Evolutionary conservation across 1,284 basidiomycete genomes (phyloP).

Genomic region (Fistulina hepatica): DNA sequence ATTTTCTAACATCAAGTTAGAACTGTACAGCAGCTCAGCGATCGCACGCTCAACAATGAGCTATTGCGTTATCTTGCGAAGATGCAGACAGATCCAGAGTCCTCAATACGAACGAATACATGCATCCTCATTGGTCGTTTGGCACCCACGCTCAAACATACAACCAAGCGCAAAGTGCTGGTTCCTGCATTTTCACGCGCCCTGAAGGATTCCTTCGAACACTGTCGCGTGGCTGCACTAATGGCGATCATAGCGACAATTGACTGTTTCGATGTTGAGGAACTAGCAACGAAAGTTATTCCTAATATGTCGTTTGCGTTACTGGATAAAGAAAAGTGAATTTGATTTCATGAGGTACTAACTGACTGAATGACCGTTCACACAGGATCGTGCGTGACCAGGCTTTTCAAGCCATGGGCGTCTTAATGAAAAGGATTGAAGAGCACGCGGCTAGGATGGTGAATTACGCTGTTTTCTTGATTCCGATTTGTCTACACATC

Average conservation of each 20-base stretch:
- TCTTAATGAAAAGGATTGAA: slow-evolving; percentile 81
- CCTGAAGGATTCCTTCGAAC: slow-evolving; percentile 86
- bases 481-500: slow-evolving; percentile 35
- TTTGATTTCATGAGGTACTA: slow-evolving; percentile 6
- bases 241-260: slow-evolving; percentile 95
- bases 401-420: slow-evolving; percentile 82
- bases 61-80: slow-evolving; percentile 87
- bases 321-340: slow-evolving; percentile 85
- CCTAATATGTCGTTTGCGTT: slow-evolving; percentile 73
- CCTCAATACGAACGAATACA: slow-evolving; percentile 95
- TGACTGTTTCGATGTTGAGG: slow-evolving; percentile 83
- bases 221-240: slow-evolving; percentile 87
- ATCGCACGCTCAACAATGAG: slow-evolving; percentile 95
- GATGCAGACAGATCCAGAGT: slow-evolving; percentile 85
- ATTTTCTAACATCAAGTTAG: background rate
- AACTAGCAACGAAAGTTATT: slow-evolving; percentile 83
- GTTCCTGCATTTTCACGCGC: slow-evolving; percentile 91
- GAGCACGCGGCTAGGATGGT: slow-evolving; percentile 73
- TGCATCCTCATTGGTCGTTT: slow-evolving; percentile 93
- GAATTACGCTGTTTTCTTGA: slow-evolving; percentile 14
- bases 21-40: slow-evolving; percentile 51
- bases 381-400: slow-evolving; percentile 84
- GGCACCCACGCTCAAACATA: slow-evolving; percentile 73
- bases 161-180: slow-evolving; percentile 91
- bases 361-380: background rate